Evolutionary conservation across 2,329 filamentous ascomycete species (phyloP), one percentile per base, ranked within the genome.

Genomic region (Rhytidhysteron rufulum): DNA sequence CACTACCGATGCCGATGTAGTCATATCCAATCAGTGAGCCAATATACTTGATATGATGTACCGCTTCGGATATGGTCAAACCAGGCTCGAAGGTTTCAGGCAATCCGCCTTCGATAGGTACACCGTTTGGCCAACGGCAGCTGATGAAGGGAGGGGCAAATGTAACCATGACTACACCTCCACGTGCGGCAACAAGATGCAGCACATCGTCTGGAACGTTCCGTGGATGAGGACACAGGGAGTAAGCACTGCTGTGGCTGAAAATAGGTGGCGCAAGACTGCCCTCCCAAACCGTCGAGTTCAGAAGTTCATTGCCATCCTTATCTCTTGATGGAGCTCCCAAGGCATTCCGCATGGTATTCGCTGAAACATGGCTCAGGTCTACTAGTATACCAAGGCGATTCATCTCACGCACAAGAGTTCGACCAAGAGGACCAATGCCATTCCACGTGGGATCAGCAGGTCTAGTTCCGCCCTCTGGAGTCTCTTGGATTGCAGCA

Each of bases 391-490:
- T 88, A 17, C 89, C 89, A 2, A 95, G 71, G 3, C 89, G 78
- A 62, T 95, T 95, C 88, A 95, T 95, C 71, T 95, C 89, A 21
- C 71, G 70, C 27, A 95, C 72, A 83, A 89, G 1, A 95, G 71
- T 6, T 40, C 43, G 3, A 27, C 32, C 27, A 42, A 34, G 17
- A 22, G 31, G 13, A 27, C 19, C 16, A 27, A n/a, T 25, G 31
- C 25, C 4, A 38, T 18, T 10, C 17, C 30, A 4, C 16, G 22
- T 16, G 15, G 15, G 16, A 8, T n/a, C 31, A 16, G 8, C 31
- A 32, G 31, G 31, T 8, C 8, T 15, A 18, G 9, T 32, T 18
- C 7, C 9, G 7, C 15, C 16, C 7, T 32, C 13, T 32, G 9
- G 31, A 15, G 16, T 36, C 16, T 36, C 20, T 17, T 22, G 27